Evolutionary conservation across 352 stramenopile genomes (phyloP), one percentile per base, ranked within the genome.

Genomic region (Globisporangium alternatum): DNA sequence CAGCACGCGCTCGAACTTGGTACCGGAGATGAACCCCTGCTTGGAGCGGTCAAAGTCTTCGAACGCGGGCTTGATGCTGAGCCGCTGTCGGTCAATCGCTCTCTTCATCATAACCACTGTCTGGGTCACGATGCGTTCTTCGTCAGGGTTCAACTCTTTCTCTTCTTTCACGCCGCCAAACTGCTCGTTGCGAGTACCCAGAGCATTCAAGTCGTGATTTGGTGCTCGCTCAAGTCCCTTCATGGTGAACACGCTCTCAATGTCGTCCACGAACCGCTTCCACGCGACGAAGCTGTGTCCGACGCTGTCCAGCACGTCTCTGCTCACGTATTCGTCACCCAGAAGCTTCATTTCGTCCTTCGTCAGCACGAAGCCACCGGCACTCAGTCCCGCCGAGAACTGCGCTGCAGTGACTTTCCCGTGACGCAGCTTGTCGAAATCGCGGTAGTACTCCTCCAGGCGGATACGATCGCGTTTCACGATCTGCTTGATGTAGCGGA

Each of bases 381-480:
- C 71, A 44, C 84, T 77, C 17, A 95, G 64, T 6, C 86, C 86
- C 0, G 80, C 78, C 2, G 59, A 74, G 64, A 92, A 93, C 52
- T 95, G 84, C 0, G 82, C 67, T 3, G 60, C 56, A 0, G 84
- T 93, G 65, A 95, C 81, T 51, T 91, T 90, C 21, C 83, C 81
- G 25, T 93, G 83, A 2, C 86, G 84, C 0, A 95, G 71, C 56
- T 90, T 91, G 55, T 95, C 86, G 48, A 90, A 95, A 55, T 95
- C 86, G 5, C 86, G 84, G 53, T 91, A 95, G 58, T 86, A 93
- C 59, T 95, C 84, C 45, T 95, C 84, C 31, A 95, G 57, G 13
- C 84, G 86, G 64, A 95, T 84, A 19, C 86, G 84, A 61, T 92
- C 84, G 19, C 84, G 84, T 66, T 93, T 93, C 56, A 89, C 77